Evolutionary conservation across 139 green algal species (phyloP).

Genomic region (Penium margaritaceum): DNA sequence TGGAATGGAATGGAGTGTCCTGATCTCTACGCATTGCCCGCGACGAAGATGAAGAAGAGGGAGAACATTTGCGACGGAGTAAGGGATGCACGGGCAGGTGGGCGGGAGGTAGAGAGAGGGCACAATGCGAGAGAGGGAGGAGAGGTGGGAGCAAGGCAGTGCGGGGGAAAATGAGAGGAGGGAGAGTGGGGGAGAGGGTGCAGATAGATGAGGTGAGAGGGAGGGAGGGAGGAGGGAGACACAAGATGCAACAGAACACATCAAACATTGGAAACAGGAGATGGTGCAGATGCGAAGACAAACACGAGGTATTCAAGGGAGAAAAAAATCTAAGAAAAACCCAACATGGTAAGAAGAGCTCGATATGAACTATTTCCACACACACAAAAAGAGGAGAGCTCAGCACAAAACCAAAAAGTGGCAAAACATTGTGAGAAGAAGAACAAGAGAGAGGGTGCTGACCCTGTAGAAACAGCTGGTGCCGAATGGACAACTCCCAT

Average conservation of each 20-base stretch:
- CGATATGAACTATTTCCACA: background rate
- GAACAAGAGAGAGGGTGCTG: background rate
- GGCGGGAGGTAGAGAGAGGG: background rate
- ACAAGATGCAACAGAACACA: background rate
- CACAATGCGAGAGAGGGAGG: background rate
- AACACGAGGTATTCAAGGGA: background rate
- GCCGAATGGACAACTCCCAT: conserved; percentile 46
- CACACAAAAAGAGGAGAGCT: background rate
- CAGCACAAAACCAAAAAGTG: background rate
- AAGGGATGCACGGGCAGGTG: no score
- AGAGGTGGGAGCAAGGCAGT: background rate
- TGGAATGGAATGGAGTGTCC: no score
- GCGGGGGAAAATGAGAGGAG: background rate
- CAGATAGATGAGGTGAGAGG: background rate
- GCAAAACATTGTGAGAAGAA: background rate
- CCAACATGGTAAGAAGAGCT: background rate
- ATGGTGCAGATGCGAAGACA: conserved; percentile 7
- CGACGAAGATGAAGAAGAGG: no score
- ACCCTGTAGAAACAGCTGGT: conserved; percentile 48
- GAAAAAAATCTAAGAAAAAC: background rate
- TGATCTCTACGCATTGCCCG: no score
- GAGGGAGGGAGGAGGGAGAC: background rate
- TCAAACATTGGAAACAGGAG: background rate
- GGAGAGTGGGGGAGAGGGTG: background rate
- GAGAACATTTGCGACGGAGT: no score